These are phyloP conservation scores for Aspergillus funiculosus DNA, from an alignment of 495 filamentous ascomycete genomes.

Conservation along the genomic window DNA sequence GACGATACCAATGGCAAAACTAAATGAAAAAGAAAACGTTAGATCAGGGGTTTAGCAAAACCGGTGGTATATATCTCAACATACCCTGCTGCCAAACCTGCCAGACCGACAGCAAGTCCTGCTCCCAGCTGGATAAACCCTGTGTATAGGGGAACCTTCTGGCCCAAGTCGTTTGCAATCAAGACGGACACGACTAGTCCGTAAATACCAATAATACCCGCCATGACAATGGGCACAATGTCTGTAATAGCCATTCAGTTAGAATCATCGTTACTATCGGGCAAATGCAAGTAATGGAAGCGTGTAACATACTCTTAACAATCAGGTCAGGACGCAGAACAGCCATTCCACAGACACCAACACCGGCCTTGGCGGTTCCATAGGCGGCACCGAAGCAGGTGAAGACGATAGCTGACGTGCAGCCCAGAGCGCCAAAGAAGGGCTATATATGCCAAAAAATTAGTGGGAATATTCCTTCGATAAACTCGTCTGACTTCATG, in stretches of 20 bases:
- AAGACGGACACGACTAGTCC: constrained; percentile 97
- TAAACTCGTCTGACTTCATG: constrained; percentile 1
- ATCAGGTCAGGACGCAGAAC: constrained; percentile 96
- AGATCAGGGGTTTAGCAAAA: constrained; percentile 10
- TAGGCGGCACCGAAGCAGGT: constrained; percentile 98
- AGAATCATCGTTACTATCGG: constrained; percentile 11
- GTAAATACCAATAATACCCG: constrained; percentile 99
- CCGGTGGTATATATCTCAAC: constrained; percentile 14
- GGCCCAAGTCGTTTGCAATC: constrained; percentile 85
- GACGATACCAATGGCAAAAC: constrained; percentile 97
- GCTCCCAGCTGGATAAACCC: constrained; percentile 97
- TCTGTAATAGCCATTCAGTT: constrained; percentile 48
- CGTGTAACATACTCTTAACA: constrained; percentile 82
- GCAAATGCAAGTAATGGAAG: background rate
- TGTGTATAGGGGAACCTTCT: constrained; percentile 80
- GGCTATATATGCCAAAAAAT: constrained; percentile 51
- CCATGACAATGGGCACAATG: constrained; percentile 99
- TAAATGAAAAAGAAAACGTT: constrained; percentile 16
- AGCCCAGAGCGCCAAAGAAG: constrained; percentile 99
- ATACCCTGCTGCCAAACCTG: constrained; percentile 92
- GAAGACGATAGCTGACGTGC: constrained; percentile 96
- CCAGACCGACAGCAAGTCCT: constrained; percentile 90
- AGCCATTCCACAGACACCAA: constrained; percentile 97
- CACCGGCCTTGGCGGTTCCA: constrained; percentile 98
- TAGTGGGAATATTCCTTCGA: constrained; percentile 13